Evolutionary conservation across 2,329 filamentous ascomycete genomes (phyloP), one percentile per base, ranked within the genome.

Genomic region (Diaporthe batatas): DNA sequence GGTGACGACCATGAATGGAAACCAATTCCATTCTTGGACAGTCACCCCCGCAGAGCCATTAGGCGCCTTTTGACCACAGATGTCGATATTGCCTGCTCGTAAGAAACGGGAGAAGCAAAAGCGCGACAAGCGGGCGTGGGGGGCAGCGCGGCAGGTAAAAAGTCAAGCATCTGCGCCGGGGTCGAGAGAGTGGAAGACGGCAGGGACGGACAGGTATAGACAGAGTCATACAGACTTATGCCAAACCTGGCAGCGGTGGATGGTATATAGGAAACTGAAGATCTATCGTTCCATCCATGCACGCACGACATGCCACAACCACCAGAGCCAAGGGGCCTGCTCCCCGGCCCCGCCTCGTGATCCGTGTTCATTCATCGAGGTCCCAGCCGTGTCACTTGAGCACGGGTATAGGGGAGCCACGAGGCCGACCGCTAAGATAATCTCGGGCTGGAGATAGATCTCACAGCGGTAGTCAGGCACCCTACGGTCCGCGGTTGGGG

Each of bases 321-420:
- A 49, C 42, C 70, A 64, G 18, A 16, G 39, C 34, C 51, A 51
- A 54, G 59, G 51, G 59, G 16, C 39, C 10, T 21, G 34, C 53
- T 67, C 32, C 44, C 47, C 44, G 71, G 44, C 53, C 54, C 68
- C 57, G 51, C 54, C 62, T 57, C 39, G 47, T 54, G 65, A 72
- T 70, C 65, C 57, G 57, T 65, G 51, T 54, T 39, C 58, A 44
- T 72, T 32, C 65, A 59, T 58, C 65, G 55, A 67, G 70, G 65
- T 55, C 51, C 73, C 58, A 53, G 23, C 36, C 53, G 70, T 74
- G 51, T 75, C 72, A 68, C 72, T 75, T 47, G 68, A 72, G 25
- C 51, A 47, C 39, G 47, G 62, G 29, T 21, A 32, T 65, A 18
- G 44, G 58, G 18, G 44, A 51, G 29, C 59, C 59, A 65, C 59